Conservation (phyloP, 495 filamentous ascomycete genomes). For the Aspergillus funiculosus region DNA sequence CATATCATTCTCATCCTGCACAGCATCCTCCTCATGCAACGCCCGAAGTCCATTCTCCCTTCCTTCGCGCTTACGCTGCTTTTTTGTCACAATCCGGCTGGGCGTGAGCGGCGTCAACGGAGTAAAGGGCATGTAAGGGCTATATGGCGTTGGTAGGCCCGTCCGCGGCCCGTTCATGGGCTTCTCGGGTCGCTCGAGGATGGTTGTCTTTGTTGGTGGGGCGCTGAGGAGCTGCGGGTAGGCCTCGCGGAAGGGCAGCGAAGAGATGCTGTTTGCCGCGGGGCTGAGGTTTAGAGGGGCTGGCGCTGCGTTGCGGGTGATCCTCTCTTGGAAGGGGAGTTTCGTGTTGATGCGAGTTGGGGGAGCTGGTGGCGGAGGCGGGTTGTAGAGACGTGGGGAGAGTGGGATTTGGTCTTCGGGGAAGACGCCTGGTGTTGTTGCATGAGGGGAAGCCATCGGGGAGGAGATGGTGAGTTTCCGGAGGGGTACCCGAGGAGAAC, state of each 20-base stretch:
- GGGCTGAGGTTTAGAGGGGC: slow-evolving; percentile 36
- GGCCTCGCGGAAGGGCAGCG: slow-evolving; percentile 55
- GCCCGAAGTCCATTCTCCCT: slow-evolving; percentile 36
- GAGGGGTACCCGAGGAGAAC: slow-evolving; percentile 47
- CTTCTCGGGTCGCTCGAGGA: slow-evolving; percentile 61
- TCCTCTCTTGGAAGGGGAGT: slow-evolving; percentile 46
- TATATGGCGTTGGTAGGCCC: slow-evolving; percentile 75
- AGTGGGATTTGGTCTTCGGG: slow-evolving; percentile 49
- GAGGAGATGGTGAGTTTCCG: slow-evolving; percentile 54
- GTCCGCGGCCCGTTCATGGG: slow-evolving; percentile 58
- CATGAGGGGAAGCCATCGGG: slow-evolving; percentile 49
- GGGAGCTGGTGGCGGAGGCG: slow-evolving; percentile 47
- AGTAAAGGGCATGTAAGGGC: slow-evolving; percentile 86
- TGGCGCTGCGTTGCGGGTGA: slow-evolving; percentile 15
- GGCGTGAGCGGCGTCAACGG: slow-evolving; percentile 86
- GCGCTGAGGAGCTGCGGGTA: slow-evolving; percentile 46
- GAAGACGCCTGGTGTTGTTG: slow-evolving; percentile 34
- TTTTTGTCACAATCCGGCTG: slow-evolving; percentile 62
- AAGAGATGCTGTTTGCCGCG: slow-evolving; percentile 26
- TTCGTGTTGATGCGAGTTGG: slow-evolving; percentile 25
- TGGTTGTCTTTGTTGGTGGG: slow-evolving; percentile 68
- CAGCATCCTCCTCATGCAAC: slow-evolving; percentile 43
- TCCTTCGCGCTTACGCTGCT: slow-evolving; percentile 59
- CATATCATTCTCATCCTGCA: slow-evolving; percentile 50
- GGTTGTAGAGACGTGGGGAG: slow-evolving; percentile 53